A percentile compares a stretch with the other conserved stretches of the same genome.
phyloP scores from a whole-genome alignment of 2,329 filamentous ascomycete genomes.

The Rhynchosporium agropyri region DNA sequence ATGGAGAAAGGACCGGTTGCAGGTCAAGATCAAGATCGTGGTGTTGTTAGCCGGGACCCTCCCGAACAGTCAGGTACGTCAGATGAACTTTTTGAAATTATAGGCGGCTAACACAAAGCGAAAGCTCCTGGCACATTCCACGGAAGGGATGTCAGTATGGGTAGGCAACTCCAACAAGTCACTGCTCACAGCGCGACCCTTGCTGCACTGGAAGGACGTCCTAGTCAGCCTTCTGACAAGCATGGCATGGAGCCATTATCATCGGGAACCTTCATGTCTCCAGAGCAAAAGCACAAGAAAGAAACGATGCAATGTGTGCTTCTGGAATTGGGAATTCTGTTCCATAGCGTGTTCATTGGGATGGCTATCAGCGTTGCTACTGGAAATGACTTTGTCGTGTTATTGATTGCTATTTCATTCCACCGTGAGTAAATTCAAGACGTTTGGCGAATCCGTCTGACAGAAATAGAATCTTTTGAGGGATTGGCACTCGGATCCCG shows the following conservation, averaged over 20 bases:
- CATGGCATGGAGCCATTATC: conserved; percentile 29
- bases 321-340: conserved; percentile 38
- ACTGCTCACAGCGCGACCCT: conserved; percentile 10
- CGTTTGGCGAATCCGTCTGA: neutral
- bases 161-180: conserved; percentile 17
- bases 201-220: conserved; percentile 12
- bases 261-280: conserved; percentile 20
- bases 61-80: neutral
- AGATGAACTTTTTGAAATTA: neutral
- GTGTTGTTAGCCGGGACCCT: neutral
- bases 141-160: conserved; percentile 15
- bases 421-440: conserved; percentile 11
- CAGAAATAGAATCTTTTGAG: conserved; percentile 18
- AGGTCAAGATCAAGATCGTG: neutral
- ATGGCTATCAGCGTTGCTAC: conserved; percentile 19
- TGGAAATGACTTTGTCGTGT: conserved; percentile 16
- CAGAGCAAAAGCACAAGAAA: conserved; percentile 54
- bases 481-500: conserved; percentile 18
- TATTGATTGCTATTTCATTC: conserved; percentile 20
- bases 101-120: neutral
- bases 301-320: conserved; percentile 40
- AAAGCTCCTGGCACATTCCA: conserved; percentile 6
- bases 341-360: conserved; percentile 26
- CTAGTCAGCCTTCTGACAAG: neutral
- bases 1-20: conserved; percentile 1